phyloP scores from a whole-genome alignment of 2,329 filamentous ascomycete species.

The Nigrograna mackinnonii region DNA sequence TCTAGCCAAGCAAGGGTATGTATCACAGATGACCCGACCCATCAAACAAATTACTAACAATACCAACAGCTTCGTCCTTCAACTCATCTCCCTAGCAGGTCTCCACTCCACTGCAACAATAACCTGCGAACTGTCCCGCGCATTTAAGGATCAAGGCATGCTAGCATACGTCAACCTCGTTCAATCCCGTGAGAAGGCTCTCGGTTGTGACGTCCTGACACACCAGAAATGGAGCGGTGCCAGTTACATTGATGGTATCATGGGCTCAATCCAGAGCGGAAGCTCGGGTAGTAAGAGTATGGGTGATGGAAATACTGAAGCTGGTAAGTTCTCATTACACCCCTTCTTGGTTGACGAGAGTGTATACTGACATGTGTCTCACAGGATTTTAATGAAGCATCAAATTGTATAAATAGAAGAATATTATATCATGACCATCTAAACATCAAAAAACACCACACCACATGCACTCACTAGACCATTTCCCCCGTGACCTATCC shows the following conservation, averaged over 20 bases:
- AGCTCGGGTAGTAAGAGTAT: slow-evolving; percentile 89
- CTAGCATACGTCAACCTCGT: slow-evolving; percentile 95
- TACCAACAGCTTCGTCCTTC: slow-evolving; percentile 58
- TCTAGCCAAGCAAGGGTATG: slow-evolving; percentile 79
- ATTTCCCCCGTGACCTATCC: no score
- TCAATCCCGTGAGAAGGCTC: slow-evolving; percentile 86
- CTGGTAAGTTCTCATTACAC: slow-evolving; percentile 26
- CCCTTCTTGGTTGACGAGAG: no score
- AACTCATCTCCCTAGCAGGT: slow-evolving; percentile 67
- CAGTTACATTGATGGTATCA: slow-evolving; percentile 81
- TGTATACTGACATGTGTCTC: no score
- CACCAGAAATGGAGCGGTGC: slow-evolving; percentile 88
- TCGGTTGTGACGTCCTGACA: slow-evolving; percentile 88
- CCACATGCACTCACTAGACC: no score
- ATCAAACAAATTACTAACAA: neutral
- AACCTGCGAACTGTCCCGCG: slow-evolving; percentile 73
- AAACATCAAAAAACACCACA: no score
- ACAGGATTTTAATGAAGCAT: no score
- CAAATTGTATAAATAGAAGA: no score
- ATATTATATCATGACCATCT: no score
- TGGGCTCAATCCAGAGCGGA: slow-evolving; percentile 88
- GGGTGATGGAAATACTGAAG: slow-evolving; percentile 92
- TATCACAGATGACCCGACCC: slow-evolving; percentile 51
- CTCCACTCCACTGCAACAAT: slow-evolving; percentile 67
- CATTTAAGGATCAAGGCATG: slow-evolving; percentile 92